Percentiles rank a stretch among this genome's conserved stretches.
Conservation (phyloP, 2,329 filamentous ascomycete species). For the Arthroderma sp. region DNA sequence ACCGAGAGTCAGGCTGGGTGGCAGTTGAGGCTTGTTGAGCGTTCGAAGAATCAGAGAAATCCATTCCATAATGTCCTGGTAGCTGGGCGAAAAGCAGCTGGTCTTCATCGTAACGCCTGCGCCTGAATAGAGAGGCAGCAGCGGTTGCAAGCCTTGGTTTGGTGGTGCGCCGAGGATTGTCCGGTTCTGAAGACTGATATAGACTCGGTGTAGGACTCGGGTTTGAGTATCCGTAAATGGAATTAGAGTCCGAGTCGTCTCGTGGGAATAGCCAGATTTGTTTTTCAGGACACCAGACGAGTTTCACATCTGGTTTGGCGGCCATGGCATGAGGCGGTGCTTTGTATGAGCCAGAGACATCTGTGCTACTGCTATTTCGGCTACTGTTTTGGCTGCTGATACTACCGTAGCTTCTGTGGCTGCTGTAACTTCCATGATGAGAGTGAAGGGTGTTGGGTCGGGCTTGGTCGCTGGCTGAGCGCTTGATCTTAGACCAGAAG, state of each 20-base stretch:
- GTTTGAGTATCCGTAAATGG: not conserved
- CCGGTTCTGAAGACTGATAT: not conserved
- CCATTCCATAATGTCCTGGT: conserved; percentile 10
- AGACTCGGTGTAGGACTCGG: not conserved
- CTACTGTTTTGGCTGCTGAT: not conserved
- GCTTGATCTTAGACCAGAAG: conserved; percentile 7
- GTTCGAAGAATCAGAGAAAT: conserved; percentile 1
- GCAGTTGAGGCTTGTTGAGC: not conserved
- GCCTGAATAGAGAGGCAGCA: not conserved
- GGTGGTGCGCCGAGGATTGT: not conserved
- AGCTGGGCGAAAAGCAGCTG: conserved; percentile 11
- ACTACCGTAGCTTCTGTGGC: not conserved
- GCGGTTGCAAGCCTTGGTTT: not conserved
- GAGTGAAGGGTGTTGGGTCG: too few species aligned
- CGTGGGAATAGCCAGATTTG: conserved; percentile 11
- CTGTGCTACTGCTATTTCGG: not conserved
- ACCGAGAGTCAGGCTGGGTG: not conserved
- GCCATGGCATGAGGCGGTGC: conserved; percentile 2
- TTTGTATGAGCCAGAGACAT: conserved; percentile 1
- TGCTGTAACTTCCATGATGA: too few species aligned
- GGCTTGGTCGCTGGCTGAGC: not conserved
- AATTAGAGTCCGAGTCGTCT: not conserved
- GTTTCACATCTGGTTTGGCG: conserved; percentile 6
- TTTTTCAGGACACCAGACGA: conserved; percentile 10
- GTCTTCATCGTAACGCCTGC: conserved; percentile 5